A percentile compares a stretch with the other conserved stretches of the same genome.
Conservation (phyloP, 345 rosid species). For the Psidium friedrichsthalianum region DNA sequence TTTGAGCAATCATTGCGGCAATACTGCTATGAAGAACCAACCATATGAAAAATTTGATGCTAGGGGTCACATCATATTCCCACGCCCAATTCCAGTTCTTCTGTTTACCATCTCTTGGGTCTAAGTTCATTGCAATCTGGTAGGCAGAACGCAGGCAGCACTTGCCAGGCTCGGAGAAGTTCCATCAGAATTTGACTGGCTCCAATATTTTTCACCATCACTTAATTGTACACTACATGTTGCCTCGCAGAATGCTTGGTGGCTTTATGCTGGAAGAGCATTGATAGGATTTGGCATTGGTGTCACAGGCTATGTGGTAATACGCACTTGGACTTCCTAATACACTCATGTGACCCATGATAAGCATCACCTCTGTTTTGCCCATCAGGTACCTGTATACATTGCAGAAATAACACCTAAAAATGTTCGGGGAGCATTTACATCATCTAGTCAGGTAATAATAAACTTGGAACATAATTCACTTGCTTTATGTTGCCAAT, state of each 20-base stretch:
- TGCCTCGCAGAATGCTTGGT: not conserved
- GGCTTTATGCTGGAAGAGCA: not conserved
- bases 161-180: not conserved
- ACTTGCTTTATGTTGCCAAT: not conserved
- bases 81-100: not conserved
- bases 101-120: not conserved
- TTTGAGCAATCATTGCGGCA: not conserved
- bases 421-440: conserved; percentile 11
- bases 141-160: not conserved
- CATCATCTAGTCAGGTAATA: not conserved
- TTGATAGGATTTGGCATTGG: not conserved
- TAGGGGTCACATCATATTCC: not conserved
- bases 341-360: not conserved
- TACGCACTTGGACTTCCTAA: accelerated
- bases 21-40: not conserved
- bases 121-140: not conserved
- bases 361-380: not conserved
- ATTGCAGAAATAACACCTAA: conserved; percentile 11
- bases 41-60: not conserved
- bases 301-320: not conserved
- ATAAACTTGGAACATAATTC: not conserved
- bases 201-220: not conserved
- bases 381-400: not conserved
- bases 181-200: not conserved
- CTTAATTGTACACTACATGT: not conserved